Base-by-base conservation (phyloP, 352 stramenopile genomes). In the Phytophthora multivora region DNA sequence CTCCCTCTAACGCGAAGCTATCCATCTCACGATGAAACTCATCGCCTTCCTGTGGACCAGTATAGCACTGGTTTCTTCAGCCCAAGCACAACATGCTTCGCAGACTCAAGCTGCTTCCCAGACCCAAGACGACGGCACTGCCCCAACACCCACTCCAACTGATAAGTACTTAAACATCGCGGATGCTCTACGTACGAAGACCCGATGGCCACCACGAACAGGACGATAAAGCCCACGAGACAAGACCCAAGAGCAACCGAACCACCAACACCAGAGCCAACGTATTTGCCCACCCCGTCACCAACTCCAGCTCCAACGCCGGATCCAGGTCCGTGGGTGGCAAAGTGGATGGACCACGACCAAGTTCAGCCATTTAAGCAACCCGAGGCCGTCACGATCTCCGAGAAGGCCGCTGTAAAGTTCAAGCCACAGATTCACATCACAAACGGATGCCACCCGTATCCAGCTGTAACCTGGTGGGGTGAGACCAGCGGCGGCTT, bases 181-280 rank as follows among this genome's bases (percentile, higher is more conserved):
- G 13, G 50, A 30, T 11, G 33, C 33, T n/a, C 33, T 55, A 23
- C 48, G 23, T 21, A 55, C 48, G 1, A 36, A 33, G 2, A 46
- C 19, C 48, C 48, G 9, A 46, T 36, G 31, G 48, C 36, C 19
- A 55, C 31, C 10, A 5, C 6, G 15, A 45, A 55, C 15, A 39
- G 18, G 4, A 55, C 48, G 21, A 15, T 55, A n/a, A 26, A 5
- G 8, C 26, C 47, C 5, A 35, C 33, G 5, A 25, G 47, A 11
- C 31, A 23, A 11, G 51, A 58, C 13, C 51, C 51, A 10, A 30
- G 38, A 48, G 51, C 51, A 10, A 58, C 51, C 15, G 38, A 50
- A 5, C 35, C 49, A n/a, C 49, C 49, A 8, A 57, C 49, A 2
- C 23, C 35, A 8, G 49, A 33, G 25, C 49, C 35, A 2, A 57